phyloP scores from a whole-genome alignment of 805 yeast species.

The Zygosaccharomyces pseudorouxii region DNA sequence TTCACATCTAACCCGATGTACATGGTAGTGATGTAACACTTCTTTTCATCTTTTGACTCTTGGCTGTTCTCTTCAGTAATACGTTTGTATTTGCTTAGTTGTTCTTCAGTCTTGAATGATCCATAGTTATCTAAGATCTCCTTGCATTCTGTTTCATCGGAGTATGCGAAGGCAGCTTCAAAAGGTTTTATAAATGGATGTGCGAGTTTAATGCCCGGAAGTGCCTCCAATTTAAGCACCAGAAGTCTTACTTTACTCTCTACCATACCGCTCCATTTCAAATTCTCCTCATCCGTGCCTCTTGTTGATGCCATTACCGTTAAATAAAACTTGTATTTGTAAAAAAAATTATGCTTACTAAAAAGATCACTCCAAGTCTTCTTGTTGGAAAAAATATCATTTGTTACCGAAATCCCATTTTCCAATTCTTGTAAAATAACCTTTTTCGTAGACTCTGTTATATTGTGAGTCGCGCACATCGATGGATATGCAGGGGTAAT shows the following conservation, averaged over 20 bases:
- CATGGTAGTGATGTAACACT: constrained; percentile 64
- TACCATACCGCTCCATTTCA: constrained; percentile 89
- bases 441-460: constrained; percentile 80
- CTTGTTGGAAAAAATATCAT: constrained; percentile 58
- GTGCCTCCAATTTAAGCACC: constrained; percentile 76
- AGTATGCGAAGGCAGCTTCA: constrained; percentile 47
- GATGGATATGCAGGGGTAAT: constrained; percentile 90
- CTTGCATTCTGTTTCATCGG: constrained; percentile 50
- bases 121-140: constrained; percentile 61
- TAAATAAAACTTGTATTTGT: constrained; percentile 77
- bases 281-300: constrained; percentile 73
- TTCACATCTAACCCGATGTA: constrained; percentile 68
- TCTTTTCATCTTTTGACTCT: constrained; percentile 24
- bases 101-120: constrained; percentile 47
- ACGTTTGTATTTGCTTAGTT: constrained; percentile 29
- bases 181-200: constrained; percentile 87
- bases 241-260: constrained; percentile 80
- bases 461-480: constrained; percentile 98
- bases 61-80: constrained; percentile 37
- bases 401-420: constrained; percentile 70
- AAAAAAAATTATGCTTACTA: constrained; percentile 75
- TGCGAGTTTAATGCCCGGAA: constrained; percentile 72
- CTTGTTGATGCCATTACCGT: constrained; percentile 75
- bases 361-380: constrained; percentile 73
- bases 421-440: constrained; percentile 73